A percentile compares a stretch with the other conserved stretches of the same genome.
phyloP scores from a whole-genome alignment of 208 protist genomes.

The Crithidia expoeki region DNA sequence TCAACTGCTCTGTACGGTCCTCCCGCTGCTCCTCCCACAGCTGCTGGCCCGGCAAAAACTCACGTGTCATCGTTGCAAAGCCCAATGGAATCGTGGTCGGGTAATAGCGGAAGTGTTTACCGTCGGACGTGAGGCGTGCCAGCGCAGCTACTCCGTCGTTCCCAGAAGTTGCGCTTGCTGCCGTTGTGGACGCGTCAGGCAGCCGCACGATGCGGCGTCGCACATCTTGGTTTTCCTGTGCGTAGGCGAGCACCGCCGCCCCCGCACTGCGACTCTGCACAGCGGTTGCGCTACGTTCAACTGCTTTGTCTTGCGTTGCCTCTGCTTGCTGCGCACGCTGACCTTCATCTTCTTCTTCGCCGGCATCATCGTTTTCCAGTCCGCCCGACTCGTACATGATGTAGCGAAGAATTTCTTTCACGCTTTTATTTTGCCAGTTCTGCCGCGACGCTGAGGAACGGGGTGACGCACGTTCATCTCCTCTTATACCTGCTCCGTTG shows the following conservation, averaged over 20 bases:
- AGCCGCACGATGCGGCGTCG: constrained; percentile 25
- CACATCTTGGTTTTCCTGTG: constrained; percentile 35
- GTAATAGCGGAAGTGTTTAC: constrained; percentile 19
- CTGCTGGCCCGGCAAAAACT: constrained; percentile 19
- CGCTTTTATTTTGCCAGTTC: constrained; percentile 17
- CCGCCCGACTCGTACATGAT: constrained; percentile 34
- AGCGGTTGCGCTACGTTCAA: neutral
- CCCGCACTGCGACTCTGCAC: neutral
- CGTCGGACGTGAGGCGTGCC: neutral
- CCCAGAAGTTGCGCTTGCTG: neutral
- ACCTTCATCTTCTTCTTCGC: neutral
- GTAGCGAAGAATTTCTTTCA: constrained; percentile 38
- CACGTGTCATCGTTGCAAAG: constrained; percentile 29
- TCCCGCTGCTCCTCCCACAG: constrained; percentile 13
- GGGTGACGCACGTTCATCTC: neutral
- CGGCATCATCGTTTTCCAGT: neutral
- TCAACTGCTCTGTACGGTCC: neutral
- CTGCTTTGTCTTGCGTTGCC: neutral
- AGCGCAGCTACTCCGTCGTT: neutral
- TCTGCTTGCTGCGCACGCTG: too few species aligned
- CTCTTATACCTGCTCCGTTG: neutral
- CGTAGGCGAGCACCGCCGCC: constrained; percentile 18
- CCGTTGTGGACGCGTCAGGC: neutral
- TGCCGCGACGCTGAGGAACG: constrained; percentile 1
- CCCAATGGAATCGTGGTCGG: constrained; percentile 49